phyloP scores from a whole-genome alignment of 441 rosid genomes.

The Pelargonium citronellum region DNA sequence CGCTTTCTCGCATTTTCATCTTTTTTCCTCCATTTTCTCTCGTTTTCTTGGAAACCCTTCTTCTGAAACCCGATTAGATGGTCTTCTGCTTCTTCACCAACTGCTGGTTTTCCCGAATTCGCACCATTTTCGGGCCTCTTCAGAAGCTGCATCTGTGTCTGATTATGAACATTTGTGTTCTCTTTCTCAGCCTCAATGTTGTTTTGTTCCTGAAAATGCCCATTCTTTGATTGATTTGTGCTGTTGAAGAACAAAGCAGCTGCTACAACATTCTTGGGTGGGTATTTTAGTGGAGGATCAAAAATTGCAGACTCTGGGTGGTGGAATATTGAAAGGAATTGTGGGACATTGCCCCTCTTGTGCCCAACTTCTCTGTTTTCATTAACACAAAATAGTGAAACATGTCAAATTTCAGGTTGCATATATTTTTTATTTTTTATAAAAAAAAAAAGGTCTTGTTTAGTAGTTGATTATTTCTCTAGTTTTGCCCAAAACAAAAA shows the following conservation, averaged over 20 bases:
- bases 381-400: not conserved
- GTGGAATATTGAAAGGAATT: not conserved
- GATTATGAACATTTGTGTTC: too few species aligned
- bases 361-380: not conserved
- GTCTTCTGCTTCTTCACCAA: too few species aligned
- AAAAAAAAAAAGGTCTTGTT: not conserved
- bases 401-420: too few species aligned
- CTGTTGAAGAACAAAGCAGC: not conserved
- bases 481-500: too few species aligned
- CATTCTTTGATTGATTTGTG: not conserved
- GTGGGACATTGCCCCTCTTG: not conserved
- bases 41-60: too few species aligned
- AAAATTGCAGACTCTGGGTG: conserved; percentile 9
- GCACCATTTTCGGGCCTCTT: too few species aligned
- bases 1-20: not conserved
- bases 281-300: conserved; percentile 23
- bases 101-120: too few species aligned
- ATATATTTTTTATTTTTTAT: not conserved
- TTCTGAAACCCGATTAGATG: too few species aligned
- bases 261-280: conserved; percentile 9
- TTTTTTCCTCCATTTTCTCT: not conserved
- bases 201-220: not conserved
- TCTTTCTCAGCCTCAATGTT: too few species aligned
- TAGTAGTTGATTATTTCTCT: too few species aligned
- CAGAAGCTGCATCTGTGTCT: too few species aligned